Evolutionary conservation across 2,329 filamentous ascomycete genomes (phyloP).

Genomic region (Metarhizium humberi): DNA sequence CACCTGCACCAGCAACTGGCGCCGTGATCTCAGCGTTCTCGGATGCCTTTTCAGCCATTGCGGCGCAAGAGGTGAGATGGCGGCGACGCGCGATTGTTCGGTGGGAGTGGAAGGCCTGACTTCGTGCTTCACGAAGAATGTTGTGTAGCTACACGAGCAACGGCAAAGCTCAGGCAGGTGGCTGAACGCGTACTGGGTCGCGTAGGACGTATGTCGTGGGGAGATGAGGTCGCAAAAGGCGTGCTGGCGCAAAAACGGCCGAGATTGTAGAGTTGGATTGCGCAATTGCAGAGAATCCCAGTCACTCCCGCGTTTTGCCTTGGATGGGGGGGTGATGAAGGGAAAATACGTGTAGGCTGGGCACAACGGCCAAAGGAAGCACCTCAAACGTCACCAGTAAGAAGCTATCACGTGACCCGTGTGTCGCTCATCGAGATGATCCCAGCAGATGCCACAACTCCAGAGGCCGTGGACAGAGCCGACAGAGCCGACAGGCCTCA

Average conservation of each 20-base stretch:
- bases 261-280: slow-evolving; percentile 1
- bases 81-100: slow-evolving; percentile 12
- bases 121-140: background rate
- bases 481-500: too few species aligned
- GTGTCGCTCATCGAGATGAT: background rate
- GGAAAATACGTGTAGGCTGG: slow-evolving; percentile 2
- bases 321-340: slow-evolving; percentile 3
- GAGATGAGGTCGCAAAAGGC: slow-evolving; percentile 4
- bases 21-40: slow-evolving; percentile 27
- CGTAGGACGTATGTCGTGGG: slow-evolving; percentile 5
- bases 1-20: slow-evolving; percentile 20
- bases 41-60: slow-evolving; percentile 29
- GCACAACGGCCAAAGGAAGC: slow-evolving; percentile 25
- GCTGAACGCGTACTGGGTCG: slow-evolving; percentile 13
- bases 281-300: slow-evolving; percentile 6
- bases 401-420: slow-evolving; percentile 21
- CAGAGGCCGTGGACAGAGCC: too few species aligned
- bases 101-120: slow-evolving; percentile 1
- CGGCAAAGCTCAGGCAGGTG: slow-evolving; percentile 6
- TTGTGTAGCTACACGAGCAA: background rate
- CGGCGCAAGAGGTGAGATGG: slow-evolving; percentile 8
- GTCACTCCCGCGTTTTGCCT: slow-evolving; percentile 7
- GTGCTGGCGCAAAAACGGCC: slow-evolving; percentile 3
- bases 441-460: background rate
- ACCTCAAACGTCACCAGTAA: slow-evolving; percentile 26